These are phyloP conservation scores for Aspergillus thermomutatus DNA, from an alignment of 2,329 filamentous ascomycete genomes.

Conservation along the genomic window DNA sequence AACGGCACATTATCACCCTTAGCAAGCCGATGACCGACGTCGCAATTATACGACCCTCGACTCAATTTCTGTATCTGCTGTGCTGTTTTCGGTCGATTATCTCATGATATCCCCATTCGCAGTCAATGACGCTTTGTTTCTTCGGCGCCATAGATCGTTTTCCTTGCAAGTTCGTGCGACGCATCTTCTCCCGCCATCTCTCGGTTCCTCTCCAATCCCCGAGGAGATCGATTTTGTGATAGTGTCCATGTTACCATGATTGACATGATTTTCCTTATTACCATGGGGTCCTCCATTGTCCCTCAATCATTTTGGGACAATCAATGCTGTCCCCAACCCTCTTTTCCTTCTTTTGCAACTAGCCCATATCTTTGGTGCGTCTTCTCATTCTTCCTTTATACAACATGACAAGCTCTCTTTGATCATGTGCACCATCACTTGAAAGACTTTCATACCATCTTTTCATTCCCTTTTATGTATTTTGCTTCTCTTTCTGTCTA, in stretches of 20 bases:
- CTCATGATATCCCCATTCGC: constrained; percentile 21
- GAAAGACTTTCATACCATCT: constrained; percentile 2
- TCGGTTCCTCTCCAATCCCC: constrained; percentile 2
- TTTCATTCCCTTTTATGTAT: constrained; percentile 11
- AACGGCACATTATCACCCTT: constrained; percentile 2
- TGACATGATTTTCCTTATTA: constrained; percentile 26
- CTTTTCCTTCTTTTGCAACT: constrained; percentile 8
- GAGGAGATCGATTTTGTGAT: constrained; percentile 14
- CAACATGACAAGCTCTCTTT: constrained; percentile 9
- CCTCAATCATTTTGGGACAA: constrained; percentile 9
- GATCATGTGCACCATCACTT: constrained; percentile 17
- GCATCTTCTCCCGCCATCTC: constrained; percentile 11
- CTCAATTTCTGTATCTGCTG: neutral
- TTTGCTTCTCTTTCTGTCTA: neutral
- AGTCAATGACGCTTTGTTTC: constrained; percentile 14
- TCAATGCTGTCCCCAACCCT: constrained; percentile 5
- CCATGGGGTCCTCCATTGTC: constrained; percentile 17
- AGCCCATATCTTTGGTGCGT: constrained; percentile 3
- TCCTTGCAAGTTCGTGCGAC: constrained; percentile 14
- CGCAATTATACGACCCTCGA: neutral
- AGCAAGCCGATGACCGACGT: constrained; percentile 1
- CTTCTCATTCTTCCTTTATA: neutral
- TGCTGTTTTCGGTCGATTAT: constrained; percentile 10
- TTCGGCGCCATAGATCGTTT: constrained; percentile 11
- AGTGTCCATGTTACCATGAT: constrained; percentile 31